These are phyloP conservation scores for Nemania serpens DNA, from an alignment of 2,329 filamentous ascomycete genomes.

Conservation along the genomic window DNA sequence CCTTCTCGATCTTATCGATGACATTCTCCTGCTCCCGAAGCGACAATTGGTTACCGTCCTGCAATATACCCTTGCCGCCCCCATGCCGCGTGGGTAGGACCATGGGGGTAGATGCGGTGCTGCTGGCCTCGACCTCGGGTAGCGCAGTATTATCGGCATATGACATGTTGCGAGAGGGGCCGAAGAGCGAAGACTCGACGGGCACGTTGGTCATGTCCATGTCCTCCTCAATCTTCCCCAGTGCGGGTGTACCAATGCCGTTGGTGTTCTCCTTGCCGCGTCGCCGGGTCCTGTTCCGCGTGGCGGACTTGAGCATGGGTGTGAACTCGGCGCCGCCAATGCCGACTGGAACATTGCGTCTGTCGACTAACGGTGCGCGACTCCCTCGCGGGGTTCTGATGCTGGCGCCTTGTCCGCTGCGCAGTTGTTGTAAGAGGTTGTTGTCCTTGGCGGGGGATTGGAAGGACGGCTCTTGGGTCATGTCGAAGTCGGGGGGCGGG, in stretches of 20 bases:
- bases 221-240: constrained; percentile 69
- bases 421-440: constrained; percentile 76
- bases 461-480: constrained; percentile 87
- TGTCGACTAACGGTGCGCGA: constrained; percentile 71
- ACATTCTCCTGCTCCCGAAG: constrained; percentile 93
- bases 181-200: constrained; percentile 74
- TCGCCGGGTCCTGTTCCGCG: constrained; percentile 70
- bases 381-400: constrained; percentile 73
- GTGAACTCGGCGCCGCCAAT: constrained; percentile 83
- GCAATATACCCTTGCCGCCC: constrained; percentile 69
- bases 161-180: constrained; percentile 67
- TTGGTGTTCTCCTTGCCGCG: constrained; percentile 66
- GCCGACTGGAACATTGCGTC: constrained; percentile 70
- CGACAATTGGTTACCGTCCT: constrained; percentile 88
- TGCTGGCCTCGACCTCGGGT: constrained; percentile 78
- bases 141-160: constrained; percentile 73
- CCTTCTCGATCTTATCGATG: constrained; percentile 95
- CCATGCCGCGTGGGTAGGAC: constrained; percentile 67
- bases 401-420: constrained; percentile 65
- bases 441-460: constrained; percentile 77
- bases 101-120: constrained; percentile 81
- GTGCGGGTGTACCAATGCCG: constrained; percentile 69
- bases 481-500: constrained; percentile 72
- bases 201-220: constrained; percentile 72
- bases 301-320: constrained; percentile 83